phyloP scores from a whole-genome alignment of 2,329 filamentous ascomycete genomes.

The Chaetomium sp. region DNA sequence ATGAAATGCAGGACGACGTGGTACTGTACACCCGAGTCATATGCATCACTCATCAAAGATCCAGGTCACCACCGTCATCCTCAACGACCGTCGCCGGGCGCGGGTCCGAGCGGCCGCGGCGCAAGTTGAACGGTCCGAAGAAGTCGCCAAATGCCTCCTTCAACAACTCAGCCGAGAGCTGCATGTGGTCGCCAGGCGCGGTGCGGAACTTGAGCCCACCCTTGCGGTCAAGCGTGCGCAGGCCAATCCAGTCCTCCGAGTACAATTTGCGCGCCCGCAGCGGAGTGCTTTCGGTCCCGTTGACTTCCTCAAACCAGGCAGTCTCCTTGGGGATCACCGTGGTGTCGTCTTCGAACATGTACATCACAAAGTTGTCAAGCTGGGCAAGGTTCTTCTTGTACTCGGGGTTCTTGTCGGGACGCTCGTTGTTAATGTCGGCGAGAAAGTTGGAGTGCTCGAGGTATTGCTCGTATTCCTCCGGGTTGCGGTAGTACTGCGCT shows the following conservation, averaged over 20 bases:
- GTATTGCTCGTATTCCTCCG: constrained; percentile 61
- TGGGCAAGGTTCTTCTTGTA: constrained; percentile 66
- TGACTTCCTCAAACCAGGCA: constrained; percentile 84
- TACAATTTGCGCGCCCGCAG: constrained; percentile 69
- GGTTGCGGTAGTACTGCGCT: constrained; percentile 88
- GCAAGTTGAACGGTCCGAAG: constrained; percentile 49
- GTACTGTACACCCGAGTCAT: no score
- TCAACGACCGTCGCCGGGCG: constrained; percentile 20
- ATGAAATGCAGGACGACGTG: not conserved
- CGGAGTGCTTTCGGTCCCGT: constrained; percentile 59
- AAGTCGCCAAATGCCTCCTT: constrained; percentile 59
- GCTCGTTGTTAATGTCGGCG: constrained; percentile 95
- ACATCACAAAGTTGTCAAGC: constrained; percentile 79
- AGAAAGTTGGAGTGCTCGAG: constrained; percentile 79
- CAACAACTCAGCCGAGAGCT: constrained; percentile 60
- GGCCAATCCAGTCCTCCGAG: constrained; percentile 86
- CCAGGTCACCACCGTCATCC: not conserved
- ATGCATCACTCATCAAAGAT: not conserved
- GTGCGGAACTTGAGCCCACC: constrained; percentile 70
- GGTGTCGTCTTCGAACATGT: constrained; percentile 78
- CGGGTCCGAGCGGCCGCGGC: constrained; percentile 15
- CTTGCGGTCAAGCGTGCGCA: constrained; percentile 71
- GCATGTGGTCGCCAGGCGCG: constrained; percentile 76
- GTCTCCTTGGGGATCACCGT: constrained; percentile 87
- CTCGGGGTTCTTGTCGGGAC: constrained; percentile 60